These are phyloP conservation scores for Rhododendron ovatum DNA, from an alignment of 148 eudicot genomes.

Conservation along the genomic window DNA sequence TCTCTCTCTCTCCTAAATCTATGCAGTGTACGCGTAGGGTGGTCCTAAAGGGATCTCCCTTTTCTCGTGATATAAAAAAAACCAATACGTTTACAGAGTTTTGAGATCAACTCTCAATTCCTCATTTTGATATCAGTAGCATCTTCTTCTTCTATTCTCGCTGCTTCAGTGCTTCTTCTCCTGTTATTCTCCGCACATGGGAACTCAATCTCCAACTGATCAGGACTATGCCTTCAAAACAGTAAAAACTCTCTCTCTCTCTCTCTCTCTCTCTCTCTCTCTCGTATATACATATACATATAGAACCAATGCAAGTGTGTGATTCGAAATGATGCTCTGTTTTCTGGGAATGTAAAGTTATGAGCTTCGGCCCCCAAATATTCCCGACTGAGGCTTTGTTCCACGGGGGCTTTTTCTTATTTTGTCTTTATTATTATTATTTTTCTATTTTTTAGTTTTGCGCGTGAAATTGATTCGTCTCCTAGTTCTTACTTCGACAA, in stretches of 20 bases:
- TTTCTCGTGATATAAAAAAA: neutral
- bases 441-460: no score
- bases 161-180: neutral
- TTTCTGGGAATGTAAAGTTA: neutral
- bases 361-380: neutral
- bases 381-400: no score
- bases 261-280: neutral
- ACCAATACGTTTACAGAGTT: neutral
- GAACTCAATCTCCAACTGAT: constrained; percentile 3
- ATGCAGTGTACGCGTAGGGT: neutral
- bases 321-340: neutral
- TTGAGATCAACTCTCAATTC: neutral
- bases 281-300: no score
- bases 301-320: neutral
- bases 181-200: constrained; percentile 1
- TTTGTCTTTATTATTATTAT: no score
- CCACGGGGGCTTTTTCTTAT: no score
- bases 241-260: constrained; percentile 11
- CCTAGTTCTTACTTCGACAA: no score
- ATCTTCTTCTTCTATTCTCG: neutral
- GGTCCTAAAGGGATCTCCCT: neutral
- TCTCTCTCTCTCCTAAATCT: neutral
- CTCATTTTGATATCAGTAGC: neutral
- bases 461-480: no score
- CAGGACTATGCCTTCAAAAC: neutral